Evolutionary conservation across 305 asterid genomes (phyloP), one percentile per base, ranked within the genome.

Genomic region (Euphrasia arctica): DNA sequence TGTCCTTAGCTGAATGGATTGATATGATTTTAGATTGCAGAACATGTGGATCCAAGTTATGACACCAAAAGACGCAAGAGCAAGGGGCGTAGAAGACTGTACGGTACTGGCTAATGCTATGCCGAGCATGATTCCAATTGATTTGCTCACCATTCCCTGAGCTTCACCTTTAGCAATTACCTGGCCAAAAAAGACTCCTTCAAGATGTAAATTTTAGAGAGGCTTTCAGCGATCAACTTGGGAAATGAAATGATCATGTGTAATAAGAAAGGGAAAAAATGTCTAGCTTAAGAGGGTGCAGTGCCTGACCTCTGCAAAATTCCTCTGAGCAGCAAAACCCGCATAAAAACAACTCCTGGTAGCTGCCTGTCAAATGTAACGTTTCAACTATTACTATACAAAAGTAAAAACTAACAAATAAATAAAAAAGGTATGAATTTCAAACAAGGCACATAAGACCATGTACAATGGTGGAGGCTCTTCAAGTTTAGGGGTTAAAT

Each of bases 111-210:
- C 96, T 67, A 92, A 49, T 43, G 83, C 93, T 79, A 92, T 92
- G 79, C 97, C 98, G 59, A 89, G 88, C 88, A 77, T 73, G 61
- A 92, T 92, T 67, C 98, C 98, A 34, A 89, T 54, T 69, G 88
- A 86, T 80, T 89, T 92, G 97, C 97, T 92, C 87, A 92, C 93
- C 98, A 92, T 92, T 75, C 98, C 98, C 76, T 89, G 98, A 77
- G 97, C 96, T 82, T 92, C 98, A 75, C 98, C 97, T 79, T 89
- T 89, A n/a, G 98, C 98, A 79, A 92, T 92, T 66, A 92, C 97
- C 97, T 92, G 86, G 11, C 58, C 67, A 76, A 29, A 59, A 62
- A 34, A 55, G 47, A 70, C 34, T 43, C 72, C 60, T 36, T 76
- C 52, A 68, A 68, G 64, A 74, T 54, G 45, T 67, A 18, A 32